phyloP scores from a whole-genome alignment of 2,329 filamentous ascomycete genomes.

The Sarocladium oryzae region DNA sequence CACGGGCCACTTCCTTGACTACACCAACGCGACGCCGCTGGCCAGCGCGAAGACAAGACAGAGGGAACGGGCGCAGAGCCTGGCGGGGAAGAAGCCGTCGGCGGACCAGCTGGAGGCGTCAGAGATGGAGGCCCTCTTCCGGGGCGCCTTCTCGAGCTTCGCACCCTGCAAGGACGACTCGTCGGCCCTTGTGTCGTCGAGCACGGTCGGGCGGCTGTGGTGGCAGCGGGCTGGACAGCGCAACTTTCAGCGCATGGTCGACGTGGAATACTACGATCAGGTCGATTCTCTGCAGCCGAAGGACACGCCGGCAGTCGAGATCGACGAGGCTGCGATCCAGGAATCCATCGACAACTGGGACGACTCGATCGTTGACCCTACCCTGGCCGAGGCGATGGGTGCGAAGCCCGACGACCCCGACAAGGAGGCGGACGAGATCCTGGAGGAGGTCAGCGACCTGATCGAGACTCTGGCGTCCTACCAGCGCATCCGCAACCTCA shows the following conservation, averaged over 20 bases:
- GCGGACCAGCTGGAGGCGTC: slow-evolving; percentile 51
- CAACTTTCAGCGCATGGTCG: slow-evolving; percentile 58
- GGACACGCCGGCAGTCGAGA: slow-evolving; percentile 30
- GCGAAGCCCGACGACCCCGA: slow-evolving; percentile 52
- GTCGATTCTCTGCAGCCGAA: slow-evolving; percentile 28
- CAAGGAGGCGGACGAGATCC: slow-evolving; percentile 62
- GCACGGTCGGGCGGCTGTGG: slow-evolving; percentile 64
- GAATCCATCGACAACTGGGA: slow-evolving; percentile 54
- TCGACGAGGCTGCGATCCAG: slow-evolving; percentile 47
- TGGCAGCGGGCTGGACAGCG: slow-evolving; percentile 67
- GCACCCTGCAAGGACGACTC: slow-evolving; percentile 70
- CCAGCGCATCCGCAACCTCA: slow-evolving; percentile 71
- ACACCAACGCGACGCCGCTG: slow-evolving; percentile 55
- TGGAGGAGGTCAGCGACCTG: slow-evolving; percentile 68
- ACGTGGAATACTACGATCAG: slow-evolving; percentile 40
- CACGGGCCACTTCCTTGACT: slow-evolving; percentile 64
- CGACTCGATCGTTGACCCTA: slow-evolving; percentile 50
- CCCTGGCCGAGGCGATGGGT: slow-evolving; percentile 45
- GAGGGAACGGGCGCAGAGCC: slow-evolving; percentile 64
- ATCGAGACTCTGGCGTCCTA: slow-evolving; percentile 72
- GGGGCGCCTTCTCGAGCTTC: slow-evolving; percentile 73
- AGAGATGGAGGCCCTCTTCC: slow-evolving; percentile 68
- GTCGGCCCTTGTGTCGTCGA: slow-evolving; percentile 61
- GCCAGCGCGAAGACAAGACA: slow-evolving; percentile 55
- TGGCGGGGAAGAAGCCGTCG: slow-evolving; percentile 53